phyloP scores from a whole-genome alignment of 306 rosid species.

The Pyrus bretschneideri region DNA sequence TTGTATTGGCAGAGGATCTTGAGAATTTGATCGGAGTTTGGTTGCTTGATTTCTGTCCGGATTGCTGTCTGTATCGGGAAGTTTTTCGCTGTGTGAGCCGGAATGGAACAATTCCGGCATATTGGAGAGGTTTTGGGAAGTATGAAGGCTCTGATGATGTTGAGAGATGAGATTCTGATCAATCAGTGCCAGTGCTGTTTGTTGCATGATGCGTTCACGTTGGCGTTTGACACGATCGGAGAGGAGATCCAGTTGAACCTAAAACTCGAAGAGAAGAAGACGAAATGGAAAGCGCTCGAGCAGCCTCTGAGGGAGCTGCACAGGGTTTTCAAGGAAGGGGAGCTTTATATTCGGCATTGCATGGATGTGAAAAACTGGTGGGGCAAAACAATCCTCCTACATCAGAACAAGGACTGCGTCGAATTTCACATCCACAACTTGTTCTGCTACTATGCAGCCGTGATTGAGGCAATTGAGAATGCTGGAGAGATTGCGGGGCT shows the following conservation, averaged over 20 bases:
- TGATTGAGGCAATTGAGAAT: slow-evolving; percentile 70
- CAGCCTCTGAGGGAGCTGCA: slow-evolving; percentile 63
- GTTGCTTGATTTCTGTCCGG: background rate
- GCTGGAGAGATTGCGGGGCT: slow-evolving; percentile 70
- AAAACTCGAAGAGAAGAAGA: slow-evolving; percentile 59
- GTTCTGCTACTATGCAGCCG: slow-evolving; percentile 63
- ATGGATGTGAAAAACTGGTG: slow-evolving; percentile 71
- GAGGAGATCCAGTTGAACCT: slow-evolving; percentile 69
- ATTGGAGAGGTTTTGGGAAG: slow-evolving; percentile 94
- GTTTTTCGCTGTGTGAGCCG: slow-evolving; percentile 14
- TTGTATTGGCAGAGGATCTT: background rate
- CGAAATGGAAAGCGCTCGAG: slow-evolving; percentile 84
- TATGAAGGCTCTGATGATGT: slow-evolving; percentile 71
- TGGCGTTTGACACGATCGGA: slow-evolving; percentile 72
- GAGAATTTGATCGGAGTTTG: background rate
- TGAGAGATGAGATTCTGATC: slow-evolving; percentile 71
- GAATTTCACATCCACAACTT: slow-evolving; percentile 82
- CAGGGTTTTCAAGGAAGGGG: slow-evolving; percentile 75
- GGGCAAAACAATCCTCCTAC: slow-evolving; percentile 56
- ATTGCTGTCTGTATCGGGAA: background rate
- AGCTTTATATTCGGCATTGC: slow-evolving; percentile 60
- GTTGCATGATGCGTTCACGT: slow-evolving; percentile 46
- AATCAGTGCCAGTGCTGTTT: slow-evolving; percentile 62
- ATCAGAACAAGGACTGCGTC: slow-evolving; percentile 56
- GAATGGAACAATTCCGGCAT: slow-evolving; percentile 98